phyloP scores from a whole-genome alignment of 2,329 filamentous ascomycete genomes.

The Sporothrix sp. region DNA sequence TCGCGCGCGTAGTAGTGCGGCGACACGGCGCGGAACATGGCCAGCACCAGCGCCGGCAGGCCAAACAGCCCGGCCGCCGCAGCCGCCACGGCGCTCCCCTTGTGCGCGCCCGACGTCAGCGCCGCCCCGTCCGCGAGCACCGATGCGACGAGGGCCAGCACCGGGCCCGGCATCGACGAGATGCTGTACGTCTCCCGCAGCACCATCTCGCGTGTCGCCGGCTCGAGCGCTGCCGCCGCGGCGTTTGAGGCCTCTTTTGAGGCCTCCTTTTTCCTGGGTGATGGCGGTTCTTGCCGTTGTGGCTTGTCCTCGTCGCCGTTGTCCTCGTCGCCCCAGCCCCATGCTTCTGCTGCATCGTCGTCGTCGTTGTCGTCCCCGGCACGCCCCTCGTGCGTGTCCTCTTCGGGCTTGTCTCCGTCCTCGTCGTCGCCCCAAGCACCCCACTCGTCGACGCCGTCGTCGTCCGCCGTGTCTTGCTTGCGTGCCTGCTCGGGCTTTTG shows the following conservation, averaged over 20 bases:
- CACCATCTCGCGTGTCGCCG: slow-evolving; percentile 51
- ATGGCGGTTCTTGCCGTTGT: slow-evolving; percentile 18
- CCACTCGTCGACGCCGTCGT: slow-evolving; percentile 30
- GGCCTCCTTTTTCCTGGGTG: slow-evolving; percentile 1
- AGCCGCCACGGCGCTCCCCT: slow-evolving; percentile 50
- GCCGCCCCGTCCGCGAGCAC: slow-evolving; percentile 52
- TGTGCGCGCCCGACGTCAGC: slow-evolving; percentile 39
- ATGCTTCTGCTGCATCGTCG: slow-evolving; percentile 55
- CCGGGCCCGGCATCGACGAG: slow-evolving; percentile 73
- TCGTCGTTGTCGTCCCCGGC: slow-evolving; percentile 22
- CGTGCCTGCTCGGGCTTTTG: slow-evolving; percentile 20
- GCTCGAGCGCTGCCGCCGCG: background rate
- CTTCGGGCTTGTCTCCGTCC: slow-evolving; percentile 28
- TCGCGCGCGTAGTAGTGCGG: slow-evolving; percentile 61
- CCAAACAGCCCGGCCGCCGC: slow-evolving; percentile 61
- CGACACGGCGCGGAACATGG: slow-evolving; percentile 71
- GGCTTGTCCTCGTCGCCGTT: slow-evolving; percentile 9
- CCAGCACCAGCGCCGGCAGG: slow-evolving; percentile 61
- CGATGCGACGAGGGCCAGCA: slow-evolving; percentile 55
- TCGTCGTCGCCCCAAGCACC: slow-evolving; percentile 26
- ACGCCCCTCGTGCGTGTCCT: slow-evolving; percentile 30
- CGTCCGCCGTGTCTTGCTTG: slow-evolving; percentile 12
- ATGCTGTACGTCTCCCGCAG: slow-evolving; percentile 80
- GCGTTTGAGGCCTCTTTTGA: slow-evolving; percentile 6
- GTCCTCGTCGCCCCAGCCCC: slow-evolving; percentile 77